These are phyloP conservation scores for Starmerella floricola DNA, from an alignment of 805 yeast genomes.

Conservation along the genomic window DNA sequence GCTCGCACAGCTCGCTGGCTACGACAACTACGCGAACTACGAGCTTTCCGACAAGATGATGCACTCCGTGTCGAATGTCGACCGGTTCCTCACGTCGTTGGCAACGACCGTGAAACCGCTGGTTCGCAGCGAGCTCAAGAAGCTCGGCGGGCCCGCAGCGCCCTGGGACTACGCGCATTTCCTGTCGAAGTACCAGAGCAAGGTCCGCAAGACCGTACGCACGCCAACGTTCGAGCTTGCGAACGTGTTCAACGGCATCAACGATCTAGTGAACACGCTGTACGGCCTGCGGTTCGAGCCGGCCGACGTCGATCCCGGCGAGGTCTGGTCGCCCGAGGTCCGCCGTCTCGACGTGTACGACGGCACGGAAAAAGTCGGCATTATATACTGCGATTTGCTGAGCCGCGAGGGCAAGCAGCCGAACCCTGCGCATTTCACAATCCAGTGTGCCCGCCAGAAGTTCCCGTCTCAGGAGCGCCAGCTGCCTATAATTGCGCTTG, in stretches of 20 bases:
- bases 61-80: conserved; percentile 61
- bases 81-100: conserved; percentile 51
- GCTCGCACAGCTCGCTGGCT: conserved; percentile 63
- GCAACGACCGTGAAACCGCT: conserved; percentile 40
- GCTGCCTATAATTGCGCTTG: conserved; percentile 77
- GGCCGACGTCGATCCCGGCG: conserved; percentile 50
- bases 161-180: conserved; percentile 91
- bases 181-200: conserved; percentile 27
- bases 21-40: conserved; percentile 58
- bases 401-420: conserved; percentile 63
- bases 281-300: conserved; percentile 73
- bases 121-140: conserved; percentile 49
- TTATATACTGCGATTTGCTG: conserved; percentile 78
- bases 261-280: conserved; percentile 51
- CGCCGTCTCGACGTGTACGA: conserved; percentile 66
- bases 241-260: conserved; percentile 71
- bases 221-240: conserved; percentile 68
- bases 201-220: conserved; percentile 30
- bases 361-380: conserved; percentile 53
- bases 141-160: conserved; percentile 25
- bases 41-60: conserved; percentile 88
- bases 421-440: conserved; percentile 90
- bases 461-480: conserved; percentile 36
- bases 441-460: conserved; percentile 80
- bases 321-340: conserved; percentile 82